Conservation (phyloP, 1,284 basidiomycete species). For the Inonotus hispidus region DNA sequence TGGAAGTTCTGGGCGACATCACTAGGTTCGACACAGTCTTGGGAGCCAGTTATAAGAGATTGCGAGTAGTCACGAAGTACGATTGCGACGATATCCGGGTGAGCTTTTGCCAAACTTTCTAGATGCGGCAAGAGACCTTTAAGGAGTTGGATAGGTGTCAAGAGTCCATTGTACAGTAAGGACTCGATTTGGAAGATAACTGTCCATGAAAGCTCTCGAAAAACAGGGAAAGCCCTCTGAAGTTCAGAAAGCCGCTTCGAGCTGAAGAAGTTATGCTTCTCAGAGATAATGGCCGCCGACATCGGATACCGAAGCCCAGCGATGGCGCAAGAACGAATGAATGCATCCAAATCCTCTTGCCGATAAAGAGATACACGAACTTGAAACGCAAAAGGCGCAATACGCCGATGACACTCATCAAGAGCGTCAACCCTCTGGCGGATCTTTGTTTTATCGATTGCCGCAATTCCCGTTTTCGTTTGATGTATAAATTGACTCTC, state of each 20-base stretch:
- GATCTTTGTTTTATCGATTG: slow-evolving; percentile 38
- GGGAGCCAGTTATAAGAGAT: slow-evolving; percentile 8
- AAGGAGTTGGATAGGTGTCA: slow-evolving; percentile 51
- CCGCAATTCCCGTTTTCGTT: slow-evolving; percentile 35
- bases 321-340: slow-evolving; percentile 45
- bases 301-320: slow-evolving; percentile 41
- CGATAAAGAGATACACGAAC: slow-evolving; percentile 51
- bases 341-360: slow-evolving; percentile 38
- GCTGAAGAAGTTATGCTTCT: slow-evolving; percentile 44
- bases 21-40: background rate
- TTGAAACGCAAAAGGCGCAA: slow-evolving; percentile 62
- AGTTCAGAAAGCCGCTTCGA: slow-evolving; percentile 41
- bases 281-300: slow-evolving; percentile 40
- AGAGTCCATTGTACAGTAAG: slow-evolving; percentile 50
- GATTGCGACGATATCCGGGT: slow-evolving; percentile 34
- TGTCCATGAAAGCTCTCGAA: slow-evolving; percentile 39
- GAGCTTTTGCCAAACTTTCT: slow-evolving; percentile 32
- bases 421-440: slow-evolving; percentile 51
- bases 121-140: slow-evolving; percentile 39
- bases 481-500: slow-evolving; percentile 55
- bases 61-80: slow-evolving; percentile 50
- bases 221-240: slow-evolving; percentile 35
- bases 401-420: slow-evolving; percentile 44
- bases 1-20: slow-evolving; percentile 43
- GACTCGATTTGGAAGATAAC: slow-evolving; percentile 69